phyloP scores from a whole-genome alignment of 2,329 filamentous ascomycete species.

The Aspergillus intermedius region DNA sequence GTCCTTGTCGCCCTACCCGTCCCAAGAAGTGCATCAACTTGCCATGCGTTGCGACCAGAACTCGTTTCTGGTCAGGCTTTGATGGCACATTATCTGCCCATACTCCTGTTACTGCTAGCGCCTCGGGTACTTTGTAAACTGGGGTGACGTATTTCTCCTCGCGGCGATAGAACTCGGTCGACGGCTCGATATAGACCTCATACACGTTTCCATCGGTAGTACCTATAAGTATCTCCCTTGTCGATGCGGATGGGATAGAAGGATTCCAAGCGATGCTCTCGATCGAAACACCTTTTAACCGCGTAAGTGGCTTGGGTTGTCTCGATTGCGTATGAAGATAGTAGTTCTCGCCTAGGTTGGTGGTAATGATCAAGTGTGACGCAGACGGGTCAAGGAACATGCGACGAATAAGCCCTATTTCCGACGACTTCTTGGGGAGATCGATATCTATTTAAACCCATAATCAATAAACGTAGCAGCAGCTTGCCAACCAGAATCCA shows the following conservation, averaged over 20 bases:
- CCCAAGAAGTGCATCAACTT: slow-evolving; percentile 76
- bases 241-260: slow-evolving; percentile 84
- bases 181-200: slow-evolving; percentile 89
- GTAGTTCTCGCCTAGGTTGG: slow-evolving; percentile 88
- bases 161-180: slow-evolving; percentile 88
- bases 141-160: slow-evolving; percentile 88
- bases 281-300: slow-evolving; percentile 78
- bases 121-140: slow-evolving; percentile 75
- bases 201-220: slow-evolving; percentile 92
- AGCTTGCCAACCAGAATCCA: background rate
- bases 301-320: slow-evolving; percentile 72
- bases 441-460: slow-evolving; percentile 67
- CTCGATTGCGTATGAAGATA: slow-evolving; percentile 95
- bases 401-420: slow-evolving; percentile 85
- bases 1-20: slow-evolving; percentile 62
- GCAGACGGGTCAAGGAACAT: slow-evolving; percentile 98
- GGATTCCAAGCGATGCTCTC: slow-evolving; percentile 95
- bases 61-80: slow-evolving; percentile 64
- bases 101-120: slow-evolving; percentile 68
- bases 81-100: slow-evolving; percentile 70
- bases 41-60: slow-evolving; percentile 73
- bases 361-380: slow-evolving; percentile 87
- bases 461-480: slow-evolving; percentile 10
- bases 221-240: slow-evolving; percentile 85
- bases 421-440: slow-evolving; percentile 83